Conservation (phyloP, 495 filamentous ascomycete species). For the Aspergillus conjunctus region DNA sequence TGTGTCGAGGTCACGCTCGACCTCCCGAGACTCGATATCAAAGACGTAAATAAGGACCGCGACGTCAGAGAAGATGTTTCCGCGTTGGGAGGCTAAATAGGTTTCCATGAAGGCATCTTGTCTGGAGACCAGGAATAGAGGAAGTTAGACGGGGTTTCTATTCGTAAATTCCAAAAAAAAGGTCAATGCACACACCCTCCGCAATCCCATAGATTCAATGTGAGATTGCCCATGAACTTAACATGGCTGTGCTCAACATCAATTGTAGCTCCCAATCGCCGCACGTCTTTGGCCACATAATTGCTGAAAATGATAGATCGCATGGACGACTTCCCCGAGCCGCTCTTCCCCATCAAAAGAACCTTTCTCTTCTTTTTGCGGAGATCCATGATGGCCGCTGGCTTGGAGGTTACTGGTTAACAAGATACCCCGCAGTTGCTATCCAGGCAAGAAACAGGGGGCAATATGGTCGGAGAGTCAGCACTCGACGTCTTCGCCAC, state of each 20-base stretch:
- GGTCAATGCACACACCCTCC: constrained; percentile 63
- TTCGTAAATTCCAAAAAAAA: not conserved
- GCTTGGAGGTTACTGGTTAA: constrained; percentile 5
- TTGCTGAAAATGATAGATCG: constrained; percentile 97
- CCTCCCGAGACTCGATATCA: constrained; percentile 93
- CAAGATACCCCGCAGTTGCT: constrained; percentile 24
- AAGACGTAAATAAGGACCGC: constrained; percentile 99
- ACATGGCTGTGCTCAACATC: constrained; percentile 98
- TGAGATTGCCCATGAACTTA: constrained; percentile 96
- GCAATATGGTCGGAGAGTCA: constrained; percentile 6
- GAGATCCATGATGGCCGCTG: constrained; percentile 40
- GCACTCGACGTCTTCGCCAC: constrained; percentile 10
- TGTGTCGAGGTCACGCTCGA: constrained; percentile 84
- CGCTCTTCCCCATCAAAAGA: constrained; percentile 81
- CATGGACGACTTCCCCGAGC: constrained; percentile 99
- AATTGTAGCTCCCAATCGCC: constrained; percentile 93
- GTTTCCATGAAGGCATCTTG: constrained; percentile 99
- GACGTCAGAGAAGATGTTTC: constrained; percentile 94
- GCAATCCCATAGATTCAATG: constrained; percentile 97
- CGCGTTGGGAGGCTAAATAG: constrained; percentile 89
- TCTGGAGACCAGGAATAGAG: constrained; percentile 32
- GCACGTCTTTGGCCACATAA: constrained; percentile 94
- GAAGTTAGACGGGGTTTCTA: not conserved
- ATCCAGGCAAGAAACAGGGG: constrained; percentile 12
- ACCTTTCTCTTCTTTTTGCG: constrained; percentile 62